Conservation (phyloP, 306 rosid genomes). For the Geum urbanum region DNA sequence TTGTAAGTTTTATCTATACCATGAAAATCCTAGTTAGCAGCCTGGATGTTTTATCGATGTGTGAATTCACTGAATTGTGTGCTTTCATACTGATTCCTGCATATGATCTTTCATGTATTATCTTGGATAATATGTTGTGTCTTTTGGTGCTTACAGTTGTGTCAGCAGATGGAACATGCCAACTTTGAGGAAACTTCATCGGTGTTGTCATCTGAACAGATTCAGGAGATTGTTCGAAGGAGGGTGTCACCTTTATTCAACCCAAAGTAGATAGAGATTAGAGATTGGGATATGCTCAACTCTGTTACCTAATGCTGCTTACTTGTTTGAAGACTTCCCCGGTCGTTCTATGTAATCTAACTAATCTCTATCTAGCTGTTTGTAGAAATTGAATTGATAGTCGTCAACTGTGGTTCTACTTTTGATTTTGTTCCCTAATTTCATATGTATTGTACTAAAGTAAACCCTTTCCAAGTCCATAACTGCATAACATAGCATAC, state of each 20-base stretch:
- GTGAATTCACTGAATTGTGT: not conserved
- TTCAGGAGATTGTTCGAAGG: slow-evolving; percentile 61
- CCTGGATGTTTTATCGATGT: not conserved
- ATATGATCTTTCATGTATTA: not conserved
- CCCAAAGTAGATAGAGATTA: not conserved
- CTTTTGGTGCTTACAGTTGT: slow-evolving; percentile 44
- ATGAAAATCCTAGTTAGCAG: not conserved
- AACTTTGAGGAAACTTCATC: slow-evolving; percentile 50
- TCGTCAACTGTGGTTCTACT: no score
- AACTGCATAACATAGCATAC: no score
- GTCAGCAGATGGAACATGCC: slow-evolving; percentile 55
- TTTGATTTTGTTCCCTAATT: no score
- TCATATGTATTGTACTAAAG: no score
- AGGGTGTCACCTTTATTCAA: slow-evolving; percentile 13
- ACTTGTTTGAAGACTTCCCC: not conserved
- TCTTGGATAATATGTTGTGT: not conserved
- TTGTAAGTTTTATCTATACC: no score
- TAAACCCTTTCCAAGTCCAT: no score
- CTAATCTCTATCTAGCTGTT: not conserved
- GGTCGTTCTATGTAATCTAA: not conserved
- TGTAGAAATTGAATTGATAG: no score
- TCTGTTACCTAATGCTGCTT: not conserved
- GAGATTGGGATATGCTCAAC: not conserved
- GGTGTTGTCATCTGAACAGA: slow-evolving; percentile 48
- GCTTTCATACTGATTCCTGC: not conserved